These are phyloP conservation scores for Paratinospora sagittata DNA, from an alignment of 164 flowering plant species.

Conservation along the genomic window DNA sequence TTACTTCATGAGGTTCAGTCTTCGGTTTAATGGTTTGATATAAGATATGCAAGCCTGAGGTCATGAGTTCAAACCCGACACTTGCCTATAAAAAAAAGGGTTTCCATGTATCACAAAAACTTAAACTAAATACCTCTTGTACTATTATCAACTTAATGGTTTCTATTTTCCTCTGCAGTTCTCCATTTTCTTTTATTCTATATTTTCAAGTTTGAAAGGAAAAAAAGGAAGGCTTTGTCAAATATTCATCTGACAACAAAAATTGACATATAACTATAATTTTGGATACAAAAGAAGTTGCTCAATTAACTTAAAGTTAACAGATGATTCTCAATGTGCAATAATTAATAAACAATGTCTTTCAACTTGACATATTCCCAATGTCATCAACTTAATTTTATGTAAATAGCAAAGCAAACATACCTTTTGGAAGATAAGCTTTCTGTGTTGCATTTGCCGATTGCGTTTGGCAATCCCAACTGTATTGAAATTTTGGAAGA, in stretches of 20 bases:
- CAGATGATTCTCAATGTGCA: background rate
- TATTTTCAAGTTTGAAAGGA: background rate
- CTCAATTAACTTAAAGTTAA: background rate
- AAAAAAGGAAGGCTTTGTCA: background rate
- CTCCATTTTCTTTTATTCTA: background rate
- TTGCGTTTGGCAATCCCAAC: background rate
- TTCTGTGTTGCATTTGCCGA: no score
- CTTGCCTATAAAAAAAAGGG: no score
- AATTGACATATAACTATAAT: background rate
- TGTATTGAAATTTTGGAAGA: background rate
- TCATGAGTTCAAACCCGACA: no score
- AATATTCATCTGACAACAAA: background rate
- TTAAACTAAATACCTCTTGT: background rate
- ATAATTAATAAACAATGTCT: no score
- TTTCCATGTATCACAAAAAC: background rate
- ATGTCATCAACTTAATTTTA: background rate
- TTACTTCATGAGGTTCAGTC: background rate
- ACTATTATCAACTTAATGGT: background rate
- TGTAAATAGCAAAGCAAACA: background rate
- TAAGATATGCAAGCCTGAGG: no score
- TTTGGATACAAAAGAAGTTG: background rate
- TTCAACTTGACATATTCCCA: conserved; percentile 7
- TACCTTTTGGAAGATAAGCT: conserved; percentile 5
- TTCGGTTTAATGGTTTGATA: no score
- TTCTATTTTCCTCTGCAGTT: background rate